Evolutionary conservation across 2,329 filamentous ascomycete genomes (phyloP), one percentile per base, ranked within the genome.

Genomic region (Ophiostoma sp.): DNA sequence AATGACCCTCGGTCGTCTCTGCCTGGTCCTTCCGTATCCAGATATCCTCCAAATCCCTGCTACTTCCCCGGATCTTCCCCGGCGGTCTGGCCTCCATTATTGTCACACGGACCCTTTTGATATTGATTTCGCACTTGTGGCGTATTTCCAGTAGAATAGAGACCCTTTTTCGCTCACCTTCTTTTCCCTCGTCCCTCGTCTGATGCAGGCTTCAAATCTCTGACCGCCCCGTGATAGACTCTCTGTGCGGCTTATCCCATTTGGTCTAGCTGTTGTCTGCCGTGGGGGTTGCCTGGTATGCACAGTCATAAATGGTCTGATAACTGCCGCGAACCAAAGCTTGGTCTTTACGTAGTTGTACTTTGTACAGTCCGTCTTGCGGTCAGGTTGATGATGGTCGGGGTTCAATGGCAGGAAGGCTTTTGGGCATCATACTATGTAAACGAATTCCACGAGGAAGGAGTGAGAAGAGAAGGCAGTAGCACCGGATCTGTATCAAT

Each of bases 201-300:
- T n/a, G 5, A 27, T 27, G 52, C 52, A n/a, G 52, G 4, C 52
- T 57, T 27, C 23, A 27, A 27, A 57, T 57, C 5, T 64, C 31
- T 64, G 60, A 64, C 60, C 31, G 60, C 60, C 60, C 7, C 60
- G 60, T 64, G 60, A 64, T 62, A 39, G 60, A 64, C 57, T 62
- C 31, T n/a, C 60, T n/a, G 31, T 64, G 31, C 60, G 60, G 60
- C 60, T 64, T 35, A 64, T 64, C 23, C 52, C 23, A 20, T 39
- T 36, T 35, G 31, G 33, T 20, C 31, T 64, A 35, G 60, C 23
- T 27, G 8, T 27, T 36, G 17, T 23, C 33, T 35, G 60, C 60
- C 17, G 60, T 62, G 31, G 60, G 52, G 52, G 52, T 57, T 57
- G 3, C 52, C 8, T 27, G 27, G 23, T 57, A 27, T 57, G 52